Evolutionary conservation across 2,329 filamentous ascomycete genomes (phyloP).

Genomic region (Cladosporium sp.): DNA sequence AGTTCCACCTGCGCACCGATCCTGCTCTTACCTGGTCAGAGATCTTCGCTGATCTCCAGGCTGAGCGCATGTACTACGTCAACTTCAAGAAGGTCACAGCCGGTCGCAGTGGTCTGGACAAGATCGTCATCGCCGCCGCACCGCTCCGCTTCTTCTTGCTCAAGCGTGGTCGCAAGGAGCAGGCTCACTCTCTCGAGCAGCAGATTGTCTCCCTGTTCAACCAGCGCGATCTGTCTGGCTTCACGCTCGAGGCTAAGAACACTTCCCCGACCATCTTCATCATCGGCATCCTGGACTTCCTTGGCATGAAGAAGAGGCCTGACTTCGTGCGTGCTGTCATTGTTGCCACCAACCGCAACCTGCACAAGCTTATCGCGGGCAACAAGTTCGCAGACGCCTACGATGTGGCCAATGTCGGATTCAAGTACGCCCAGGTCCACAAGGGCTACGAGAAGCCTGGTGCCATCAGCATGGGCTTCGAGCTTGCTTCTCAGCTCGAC

Average conservation of each 20-base stretch:
- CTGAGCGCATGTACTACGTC: conserved; percentile 48
- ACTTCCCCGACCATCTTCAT: conserved; percentile 41
- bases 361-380: conserved; percentile 41
- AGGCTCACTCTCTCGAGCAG: conserved; percentile 40
- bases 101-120: conserved; percentile 38
- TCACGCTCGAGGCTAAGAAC: conserved; percentile 39
- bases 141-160: conserved; percentile 44
- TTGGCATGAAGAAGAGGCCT: conserved; percentile 41
- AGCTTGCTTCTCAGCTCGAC: conserved; percentile 49
- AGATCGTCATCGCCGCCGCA: conserved; percentile 39
- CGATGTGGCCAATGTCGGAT: conserved; percentile 48
- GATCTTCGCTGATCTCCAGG: conserved; percentile 48
- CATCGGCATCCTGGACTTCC: conserved; percentile 44
- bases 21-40: conserved; percentile 41
- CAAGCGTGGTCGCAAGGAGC: conserved; percentile 38
- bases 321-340: conserved; percentile 47
- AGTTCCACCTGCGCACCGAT: conserved; percentile 45
- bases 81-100: conserved; percentile 32
- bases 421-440: conserved; percentile 47
- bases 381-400: conserved; percentile 46
- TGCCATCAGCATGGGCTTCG: conserved; percentile 49
- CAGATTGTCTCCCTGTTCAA: conserved; percentile 39
- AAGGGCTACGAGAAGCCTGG: conserved; percentile 45
- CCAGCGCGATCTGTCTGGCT: conserved; percentile 34
- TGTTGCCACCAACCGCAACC: conserved; percentile 41